Conservation (phyloP, 768 basidiomycete genomes). For the Boletus vermiculosoides region DNA sequence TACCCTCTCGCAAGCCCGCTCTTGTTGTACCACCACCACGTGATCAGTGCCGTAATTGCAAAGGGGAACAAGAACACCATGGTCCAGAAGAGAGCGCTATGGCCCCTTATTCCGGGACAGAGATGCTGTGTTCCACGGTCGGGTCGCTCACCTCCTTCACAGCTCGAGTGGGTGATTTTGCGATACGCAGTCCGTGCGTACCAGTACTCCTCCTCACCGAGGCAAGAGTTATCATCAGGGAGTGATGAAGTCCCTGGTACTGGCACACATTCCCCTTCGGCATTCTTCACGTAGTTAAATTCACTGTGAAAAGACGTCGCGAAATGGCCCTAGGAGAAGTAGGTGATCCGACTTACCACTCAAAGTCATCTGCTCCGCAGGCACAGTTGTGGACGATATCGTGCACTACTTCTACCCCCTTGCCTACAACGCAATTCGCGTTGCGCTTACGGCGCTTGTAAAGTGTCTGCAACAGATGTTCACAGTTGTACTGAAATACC, state of each 20-base stretch:
- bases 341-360: slow-evolving; percentile 65
- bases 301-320: slow-evolving; percentile 52
- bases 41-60: slow-evolving; percentile 69
- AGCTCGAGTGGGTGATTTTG: slow-evolving; percentile 85
- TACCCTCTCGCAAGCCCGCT: slow-evolving; percentile 76
- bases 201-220: slow-evolving; percentile 72
- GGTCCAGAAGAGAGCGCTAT: slow-evolving; percentile 82
- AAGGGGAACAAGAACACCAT: slow-evolving; percentile 76
- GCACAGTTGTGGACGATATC: slow-evolving; percentile 67
- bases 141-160: slow-evolving; percentile 74
- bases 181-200: slow-evolving; percentile 92
- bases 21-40: slow-evolving; percentile 77
- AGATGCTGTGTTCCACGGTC: slow-evolving; percentile 72
- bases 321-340: neutral
- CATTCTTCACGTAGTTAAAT: slow-evolving; percentile 82
- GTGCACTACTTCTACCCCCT: slow-evolving; percentile 51
- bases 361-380: slow-evolving; percentile 79
- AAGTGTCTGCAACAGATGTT: slow-evolving; percentile 54
- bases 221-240: slow-evolving; percentile 60
- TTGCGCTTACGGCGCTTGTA: slow-evolving; percentile 87
- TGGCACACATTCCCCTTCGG: slow-evolving; percentile 71
- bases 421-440: slow-evolving; percentile 80
- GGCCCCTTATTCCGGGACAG: slow-evolving; percentile 80
- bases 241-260: slow-evolving; percentile 67
- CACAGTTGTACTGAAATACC: neutral